Percentiles rank a stretch among this genome's conserved stretches.
Evolutionary conservation across 2,329 filamentous ascomycete species (phyloP).

Genomic region (Arachnomyces sp.): DNA sequence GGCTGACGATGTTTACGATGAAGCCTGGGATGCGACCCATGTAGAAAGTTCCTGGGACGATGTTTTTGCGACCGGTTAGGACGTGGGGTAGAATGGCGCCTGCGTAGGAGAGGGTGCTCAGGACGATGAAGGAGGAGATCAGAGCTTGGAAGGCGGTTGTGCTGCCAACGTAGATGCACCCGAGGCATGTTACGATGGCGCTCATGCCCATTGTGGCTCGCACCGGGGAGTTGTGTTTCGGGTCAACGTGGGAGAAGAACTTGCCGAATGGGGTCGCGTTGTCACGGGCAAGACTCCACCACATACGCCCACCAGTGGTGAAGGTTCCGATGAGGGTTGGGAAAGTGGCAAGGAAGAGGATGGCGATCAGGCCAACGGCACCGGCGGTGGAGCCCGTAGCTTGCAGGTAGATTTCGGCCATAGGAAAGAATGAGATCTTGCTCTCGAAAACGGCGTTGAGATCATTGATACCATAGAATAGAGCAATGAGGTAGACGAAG

Average conservation of each 20-base stretch:
- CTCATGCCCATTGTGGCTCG: constrained; percentile 48
- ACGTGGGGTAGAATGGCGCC: constrained; percentile 55
- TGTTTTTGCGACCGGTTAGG: constrained; percentile 35
- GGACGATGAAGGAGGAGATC: constrained; percentile 51
- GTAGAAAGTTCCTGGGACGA: constrained; percentile 51
- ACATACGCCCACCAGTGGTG: constrained; percentile 49
- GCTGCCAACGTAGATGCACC: constrained; percentile 57
- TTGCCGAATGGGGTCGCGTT: constrained; percentile 46
- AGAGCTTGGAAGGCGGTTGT: constrained; percentile 60
- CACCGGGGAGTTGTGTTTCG: constrained; percentile 43
- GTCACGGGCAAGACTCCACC: constrained; percentile 54
- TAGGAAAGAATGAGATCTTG: constrained; percentile 44
- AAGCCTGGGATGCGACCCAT: constrained; percentile 45
- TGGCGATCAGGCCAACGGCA: constrained; percentile 44
- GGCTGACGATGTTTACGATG: constrained; percentile 43
- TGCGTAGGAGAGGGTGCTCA: constrained; percentile 51
- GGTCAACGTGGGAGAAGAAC: constrained; percentile 42
- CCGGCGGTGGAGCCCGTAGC: constrained; percentile 46
- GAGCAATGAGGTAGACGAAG: constrained; percentile 43
- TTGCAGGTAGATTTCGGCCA: constrained; percentile 58
- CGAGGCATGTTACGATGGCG: constrained; percentile 47
- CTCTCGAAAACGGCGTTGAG: constrained; percentile 47
- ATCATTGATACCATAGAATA: constrained; percentile 53
- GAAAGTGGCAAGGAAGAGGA: constrained; percentile 47
- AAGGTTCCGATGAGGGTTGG: constrained; percentile 46